Base-by-base conservation (phyloP, 2,329 filamentous ascomycete species). In the Aspergillus puulaauensis region DNA sequence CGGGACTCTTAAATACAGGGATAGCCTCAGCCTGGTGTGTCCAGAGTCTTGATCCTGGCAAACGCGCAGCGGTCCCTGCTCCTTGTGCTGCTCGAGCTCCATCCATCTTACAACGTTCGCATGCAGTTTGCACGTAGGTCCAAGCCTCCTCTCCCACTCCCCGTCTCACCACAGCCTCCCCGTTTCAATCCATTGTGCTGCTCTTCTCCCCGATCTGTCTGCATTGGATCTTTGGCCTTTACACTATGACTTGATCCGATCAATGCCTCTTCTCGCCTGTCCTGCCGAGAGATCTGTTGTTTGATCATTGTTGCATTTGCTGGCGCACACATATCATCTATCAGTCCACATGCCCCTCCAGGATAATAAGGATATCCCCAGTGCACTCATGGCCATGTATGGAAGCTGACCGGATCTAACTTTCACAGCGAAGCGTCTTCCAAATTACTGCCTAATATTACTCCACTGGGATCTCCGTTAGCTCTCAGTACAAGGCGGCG, bases 1-100 rank as follows among this genome's bases (percentile, higher is more conserved):
- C 49, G 56, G 51, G 24, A 49, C 56, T 21, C 45, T 54, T 54
- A 58, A 58, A 54, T 51, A 58, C 56, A 51, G 46, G 56, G 48
- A 58, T 58, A 52, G 56, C 46, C 35, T 54, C 51, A 54, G 31
- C 14, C 23, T 48, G 24, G 17, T 43, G 53, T 19, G 23, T 24
- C 21, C 4, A 21, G 39, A 52, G 40, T 23, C 46, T 15, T 14
- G n/a, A 35, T 15, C 27, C 11, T 17, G 5, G 35, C 35, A 15
- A 14, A 37, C n/a, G 35, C 35, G 9, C n/a, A 6, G 6, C 9
- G 17, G 27, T 21, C 44, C 14, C 24, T 23, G 9, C 27, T 37
- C 46, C 31, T 48, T 17, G 27, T 37, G 15, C 4, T 23, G 17
- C 46, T 48, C 46, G 35, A 15, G 27, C 15, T 31, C 27, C 9